phyloP scores from a whole-genome alignment of 768 basidiomycete species.

The Wakefieldia striispora region DNA sequence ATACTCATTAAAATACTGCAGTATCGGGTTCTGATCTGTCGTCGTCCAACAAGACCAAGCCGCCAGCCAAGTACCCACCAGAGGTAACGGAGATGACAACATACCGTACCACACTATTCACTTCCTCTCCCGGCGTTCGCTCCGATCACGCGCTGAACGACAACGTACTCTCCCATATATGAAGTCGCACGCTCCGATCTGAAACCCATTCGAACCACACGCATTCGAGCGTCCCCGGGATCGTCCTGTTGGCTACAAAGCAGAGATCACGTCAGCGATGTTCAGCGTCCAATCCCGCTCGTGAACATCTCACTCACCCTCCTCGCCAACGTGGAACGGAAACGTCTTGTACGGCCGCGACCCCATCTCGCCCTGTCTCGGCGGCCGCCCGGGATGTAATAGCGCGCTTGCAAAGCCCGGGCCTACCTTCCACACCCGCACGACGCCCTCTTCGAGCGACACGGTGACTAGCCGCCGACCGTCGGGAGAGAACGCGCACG shows the following conservation, averaged over 20 bases:
- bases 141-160: slow-evolving; percentile 84
- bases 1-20: too few relatives aligned
- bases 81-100: too few relatives aligned
- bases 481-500: slow-evolving; percentile 91
- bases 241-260: slow-evolving; percentile 48
- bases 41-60: too few relatives aligned
- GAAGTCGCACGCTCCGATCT: slow-evolving; percentile 78
- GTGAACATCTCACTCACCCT: slow-evolving; percentile 49
- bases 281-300: background rate
- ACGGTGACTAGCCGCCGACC: slow-evolving; percentile 86
- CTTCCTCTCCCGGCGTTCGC: too few relatives aligned
- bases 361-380: slow-evolving; percentile 80
- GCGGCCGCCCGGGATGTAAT: slow-evolving; percentile 88
- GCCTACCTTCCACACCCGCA: slow-evolving; percentile 96
- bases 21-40: too few relatives aligned
- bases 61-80: too few relatives aligned
- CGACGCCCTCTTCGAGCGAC: slow-evolving; percentile 79
- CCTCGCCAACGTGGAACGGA: slow-evolving; percentile 79
- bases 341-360: slow-evolving; percentile 87
- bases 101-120: too few relatives aligned
- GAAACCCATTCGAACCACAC: slow-evolving; percentile 84
- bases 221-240: slow-evolving; percentile 64
- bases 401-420: slow-evolving; percentile 77
- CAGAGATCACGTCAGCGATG: background rate
- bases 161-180: slow-evolving; percentile 76